Percentiles rank a stretch among this genome's conserved stretches.
Evolutionary conservation across 2,329 filamentous ascomycete species (phyloP).

Genomic region (Chrysosporium queenslandicum): DNA sequence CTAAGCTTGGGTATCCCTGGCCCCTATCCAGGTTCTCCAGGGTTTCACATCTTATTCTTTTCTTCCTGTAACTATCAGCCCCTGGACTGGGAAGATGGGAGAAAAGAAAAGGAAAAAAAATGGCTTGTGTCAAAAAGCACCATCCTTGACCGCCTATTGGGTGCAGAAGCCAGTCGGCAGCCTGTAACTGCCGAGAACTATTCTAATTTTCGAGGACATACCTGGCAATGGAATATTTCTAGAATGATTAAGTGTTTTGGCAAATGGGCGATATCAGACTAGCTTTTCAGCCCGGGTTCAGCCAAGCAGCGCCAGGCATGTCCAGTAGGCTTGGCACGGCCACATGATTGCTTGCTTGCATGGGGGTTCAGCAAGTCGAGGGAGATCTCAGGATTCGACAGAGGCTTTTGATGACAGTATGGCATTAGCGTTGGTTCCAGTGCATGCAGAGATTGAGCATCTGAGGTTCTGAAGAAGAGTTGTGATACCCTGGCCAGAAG

Average conservation of each 20-base stretch:
- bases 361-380: neutral
- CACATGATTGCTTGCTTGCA: neutral
- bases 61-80: neutral
- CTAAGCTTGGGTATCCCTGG: slow-evolving; percentile 5
- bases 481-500: neutral
- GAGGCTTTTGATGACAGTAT: neutral
- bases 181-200: neutral
- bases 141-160: neutral
- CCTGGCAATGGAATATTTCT: slow-evolving; percentile 2
- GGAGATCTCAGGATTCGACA: neutral
- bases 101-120: neutral
- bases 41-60: slow-evolving; percentile 8
- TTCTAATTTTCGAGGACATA: neutral
- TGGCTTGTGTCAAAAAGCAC: neutral
- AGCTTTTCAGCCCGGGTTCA: neutral
- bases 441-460: neutral
- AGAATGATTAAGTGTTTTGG: slow-evolving; percentile 6
- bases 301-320: slow-evolving; percentile 4
- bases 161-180: neutral
- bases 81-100: slow-evolving; percentile 2
- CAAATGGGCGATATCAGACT: neutral
- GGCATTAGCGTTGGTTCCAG: neutral
- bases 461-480: neutral
- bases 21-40: slow-evolving; percentile 5
- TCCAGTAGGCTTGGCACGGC: slow-evolving; percentile 2